Percentiles rank a stretch among this genome's conserved stretches.
phyloP scores from a whole-genome alignment of 2,329 filamentous ascomycete species.

The Emericellopsis cladophorae region DNA sequence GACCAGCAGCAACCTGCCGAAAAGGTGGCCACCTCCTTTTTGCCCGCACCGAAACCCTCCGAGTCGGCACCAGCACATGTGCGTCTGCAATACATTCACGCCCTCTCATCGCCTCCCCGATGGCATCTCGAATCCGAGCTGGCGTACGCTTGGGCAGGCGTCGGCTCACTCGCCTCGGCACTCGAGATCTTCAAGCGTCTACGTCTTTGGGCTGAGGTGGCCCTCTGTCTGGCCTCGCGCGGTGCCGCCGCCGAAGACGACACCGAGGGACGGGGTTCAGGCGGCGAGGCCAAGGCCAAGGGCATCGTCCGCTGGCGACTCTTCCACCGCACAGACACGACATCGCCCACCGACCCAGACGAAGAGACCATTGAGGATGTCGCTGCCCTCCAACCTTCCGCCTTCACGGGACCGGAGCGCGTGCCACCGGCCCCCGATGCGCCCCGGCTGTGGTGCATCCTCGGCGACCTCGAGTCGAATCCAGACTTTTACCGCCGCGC shows the following conservation, averaged over 20 bases:
- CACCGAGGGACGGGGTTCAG: constrained; percentile 36
- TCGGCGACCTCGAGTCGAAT: constrained; percentile 77
- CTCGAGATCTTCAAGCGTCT: constrained; percentile 92
- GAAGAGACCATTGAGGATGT: constrained; percentile 41
- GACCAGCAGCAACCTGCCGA: constrained; percentile 14
- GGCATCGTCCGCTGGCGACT: constrained; percentile 66
- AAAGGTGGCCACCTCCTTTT: constrained; percentile 57
- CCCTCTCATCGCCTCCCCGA: constrained; percentile 68
- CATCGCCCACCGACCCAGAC: constrained; percentile 25
- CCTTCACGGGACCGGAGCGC: constrained; percentile 48
- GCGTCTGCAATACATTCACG: constrained; percentile 72
- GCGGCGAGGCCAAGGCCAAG: constrained; percentile 67
- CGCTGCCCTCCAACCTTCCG: constrained; percentile 38
- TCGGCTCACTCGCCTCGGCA: constrained; percentile 79
- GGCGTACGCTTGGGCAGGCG: constrained; percentile 79
- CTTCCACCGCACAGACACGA: constrained; percentile 47
- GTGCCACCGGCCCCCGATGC: constrained; percentile 69
- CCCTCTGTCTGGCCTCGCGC: constrained; percentile 65
- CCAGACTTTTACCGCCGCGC: constrained; percentile 68
- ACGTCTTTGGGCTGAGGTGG: constrained; percentile 89
- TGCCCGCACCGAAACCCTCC: constrained; percentile 60
- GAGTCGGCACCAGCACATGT: constrained; percentile 71
- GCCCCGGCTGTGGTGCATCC: constrained; percentile 79
- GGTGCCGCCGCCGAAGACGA: constrained; percentile 39
- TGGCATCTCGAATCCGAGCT: constrained; percentile 95